Base-by-base conservation (phyloP, 495 filamentous ascomycete species). In the Penicillium parvum region DNA sequence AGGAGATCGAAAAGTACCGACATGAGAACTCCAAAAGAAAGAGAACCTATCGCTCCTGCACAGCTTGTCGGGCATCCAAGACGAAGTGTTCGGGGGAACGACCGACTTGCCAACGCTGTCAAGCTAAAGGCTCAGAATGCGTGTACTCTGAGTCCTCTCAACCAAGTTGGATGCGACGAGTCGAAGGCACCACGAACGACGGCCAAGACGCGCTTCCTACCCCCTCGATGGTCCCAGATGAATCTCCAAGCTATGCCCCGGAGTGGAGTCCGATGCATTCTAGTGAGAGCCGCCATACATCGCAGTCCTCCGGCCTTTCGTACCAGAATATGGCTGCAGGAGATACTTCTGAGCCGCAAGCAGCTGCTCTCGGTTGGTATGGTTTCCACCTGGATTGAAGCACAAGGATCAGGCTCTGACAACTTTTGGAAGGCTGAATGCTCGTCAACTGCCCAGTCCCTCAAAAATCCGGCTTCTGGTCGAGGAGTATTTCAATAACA, bases 71-170 rank as follows among this genome's bases (percentile, higher is more conserved):
- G 12, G 19, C 47, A 8, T 56, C 54, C 7, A 66, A 65, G 37
- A 60, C 52, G 3, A 64, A 63, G 43, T 68, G 64, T 38, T 65
- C 63, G 6, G 62, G 63, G 9, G 64, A 63, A 11, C 52, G 58
- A 14, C 63, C 63, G 12, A 43, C 29, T 9, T 68, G 63, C 40
- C 42, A 43, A 20, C 42, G 64, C 21, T 68, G 64, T 45, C 44
- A 50, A 15, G 37, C 39, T 5, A 62, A 51, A 28, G 41, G 35
- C 6, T n/a, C 52, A 7, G 22, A 40, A n/a, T 68, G 64, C 37
- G 44, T 43, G 7, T 68, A 63, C 37, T 60, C 49, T 7, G 56
- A 65, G 16, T 52, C 52, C 3, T 46, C 48, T 5, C 58, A 63
- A 20, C 62, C 62, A 1, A 50, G 37, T 19, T 66, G 58, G 64